Conservation (phyloP, 139 green algal genomes). For the Haematococcus lacustris region DNA sequence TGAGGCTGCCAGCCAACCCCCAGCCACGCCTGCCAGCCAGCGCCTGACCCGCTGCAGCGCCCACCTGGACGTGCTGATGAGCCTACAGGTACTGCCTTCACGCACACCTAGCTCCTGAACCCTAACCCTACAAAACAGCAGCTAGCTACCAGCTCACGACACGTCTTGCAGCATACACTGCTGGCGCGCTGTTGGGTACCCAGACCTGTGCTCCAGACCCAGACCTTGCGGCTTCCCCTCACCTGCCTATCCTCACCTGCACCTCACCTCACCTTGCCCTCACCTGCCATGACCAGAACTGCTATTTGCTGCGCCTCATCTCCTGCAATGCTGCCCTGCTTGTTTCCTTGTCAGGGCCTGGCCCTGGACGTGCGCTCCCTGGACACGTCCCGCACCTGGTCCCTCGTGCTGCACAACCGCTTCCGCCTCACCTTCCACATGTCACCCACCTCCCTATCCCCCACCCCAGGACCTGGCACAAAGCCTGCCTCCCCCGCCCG, state of each 20-base stretch:
- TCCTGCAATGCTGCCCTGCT: not conserved
- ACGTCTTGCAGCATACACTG: too few relatives aligned
- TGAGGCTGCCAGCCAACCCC: not conserved
- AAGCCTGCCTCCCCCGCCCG: too few relatives aligned
- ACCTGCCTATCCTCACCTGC: not conserved
- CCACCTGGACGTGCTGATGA: constrained; percentile 18
- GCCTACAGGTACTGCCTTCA: constrained; percentile 14
- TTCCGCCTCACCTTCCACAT: not conserved
- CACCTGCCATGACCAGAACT: not conserved
- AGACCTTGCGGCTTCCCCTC: not conserved
- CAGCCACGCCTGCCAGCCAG: constrained; percentile 2
- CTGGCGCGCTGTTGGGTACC: too few relatives aligned
- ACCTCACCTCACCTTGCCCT: not conserved
- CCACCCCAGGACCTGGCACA: too few relatives aligned
- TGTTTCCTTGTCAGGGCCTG: not conserved
- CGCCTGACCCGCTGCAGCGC: not conserved
- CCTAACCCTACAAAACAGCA: not conserved
- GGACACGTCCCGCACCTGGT: not conserved
- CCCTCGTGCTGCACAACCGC: constrained; percentile 1
- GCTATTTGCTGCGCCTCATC: not conserved
- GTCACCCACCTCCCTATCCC: too few relatives aligned
- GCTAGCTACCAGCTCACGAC: not conserved
- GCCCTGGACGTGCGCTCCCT: constrained; percentile 5
- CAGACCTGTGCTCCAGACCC: too few relatives aligned
- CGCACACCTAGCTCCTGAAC: not conserved